Conservation (phyloP, 2,329 filamentous ascomycete genomes). For the Coniochaeta sp. region DNA sequence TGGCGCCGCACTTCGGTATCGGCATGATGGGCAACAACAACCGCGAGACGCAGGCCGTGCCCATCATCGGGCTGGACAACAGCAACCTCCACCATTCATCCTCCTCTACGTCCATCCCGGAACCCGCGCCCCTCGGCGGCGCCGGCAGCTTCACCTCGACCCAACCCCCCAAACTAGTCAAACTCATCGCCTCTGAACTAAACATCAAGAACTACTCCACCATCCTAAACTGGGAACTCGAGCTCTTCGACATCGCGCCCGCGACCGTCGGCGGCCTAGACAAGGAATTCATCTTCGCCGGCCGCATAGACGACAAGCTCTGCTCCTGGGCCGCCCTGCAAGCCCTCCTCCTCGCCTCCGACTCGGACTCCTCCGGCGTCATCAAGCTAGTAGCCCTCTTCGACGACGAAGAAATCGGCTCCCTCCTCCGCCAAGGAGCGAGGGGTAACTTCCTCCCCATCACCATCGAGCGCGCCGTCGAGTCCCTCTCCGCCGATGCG, state of each 20-base stretch:
- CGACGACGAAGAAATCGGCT: slow-evolving; percentile 95
- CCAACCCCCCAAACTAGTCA: slow-evolving; percentile 79
- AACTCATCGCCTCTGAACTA: slow-evolving; percentile 73
- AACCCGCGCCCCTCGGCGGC: slow-evolving; percentile 48
- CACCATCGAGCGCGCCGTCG: slow-evolving; percentile 74
- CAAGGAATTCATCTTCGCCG: slow-evolving; percentile 90
- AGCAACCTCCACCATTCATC: slow-evolving; percentile 41
- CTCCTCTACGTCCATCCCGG: slow-evolving; percentile 19
- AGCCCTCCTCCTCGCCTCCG: slow-evolving; percentile 65
- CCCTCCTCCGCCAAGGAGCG: slow-evolving; percentile 82
- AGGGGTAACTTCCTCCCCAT: slow-evolving; percentile 80
- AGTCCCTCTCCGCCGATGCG: slow-evolving; percentile 51
- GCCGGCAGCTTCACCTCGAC: slow-evolving; percentile 69
- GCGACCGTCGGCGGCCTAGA: slow-evolving; percentile 78
- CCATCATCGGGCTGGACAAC: slow-evolving; percentile 84
- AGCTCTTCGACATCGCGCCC: slow-evolving; percentile 86
- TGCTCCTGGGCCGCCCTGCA: slow-evolving; percentile 90
- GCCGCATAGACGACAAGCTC: slow-evolving; percentile 94
- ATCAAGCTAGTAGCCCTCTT: slow-evolving; percentile 93
- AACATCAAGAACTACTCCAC: slow-evolving; percentile 62
- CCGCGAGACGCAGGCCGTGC: slow-evolving; percentile 86
- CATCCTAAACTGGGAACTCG: slow-evolving; percentile 94
- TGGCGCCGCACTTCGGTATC: slow-evolving; percentile 89
- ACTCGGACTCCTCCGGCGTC: slow-evolving; percentile 51
- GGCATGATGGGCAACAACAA: slow-evolving; percentile 65